phyloP scores from a whole-genome alignment of 805 yeast species.

The Kluyveromyces dobzhanskii region DNA sequence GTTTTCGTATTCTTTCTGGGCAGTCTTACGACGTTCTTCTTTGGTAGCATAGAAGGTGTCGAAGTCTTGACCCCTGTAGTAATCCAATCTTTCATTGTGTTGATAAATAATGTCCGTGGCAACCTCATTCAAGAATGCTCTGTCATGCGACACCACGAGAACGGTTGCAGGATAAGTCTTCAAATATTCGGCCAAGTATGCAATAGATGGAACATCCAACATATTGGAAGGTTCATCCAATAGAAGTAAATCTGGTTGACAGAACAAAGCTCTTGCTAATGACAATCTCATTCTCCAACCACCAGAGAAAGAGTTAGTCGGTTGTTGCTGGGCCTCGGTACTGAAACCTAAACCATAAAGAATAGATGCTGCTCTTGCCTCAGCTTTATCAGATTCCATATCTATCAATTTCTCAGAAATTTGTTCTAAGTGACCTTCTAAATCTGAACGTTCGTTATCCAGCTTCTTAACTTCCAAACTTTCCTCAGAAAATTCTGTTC shows the following conservation, averaged over 20 bases:
- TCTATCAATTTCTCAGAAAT: slow-evolving; percentile 77
- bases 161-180: slow-evolving; percentile 90
- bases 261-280: slow-evolving; percentile 95
- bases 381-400: slow-evolving; percentile 97
- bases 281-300: slow-evolving; percentile 99
- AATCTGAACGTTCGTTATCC: slow-evolving; percentile 85
- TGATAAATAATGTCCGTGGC: slow-evolving; percentile 98
- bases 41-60: slow-evolving; percentile 88
- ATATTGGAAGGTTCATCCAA: slow-evolving; percentile 99
- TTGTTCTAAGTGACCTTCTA: slow-evolving; percentile 68
- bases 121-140: slow-evolving; percentile 93
- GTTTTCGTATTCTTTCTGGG: slow-evolving; percentile 89
- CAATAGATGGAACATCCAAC: slow-evolving; percentile 99
- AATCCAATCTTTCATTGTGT: slow-evolving; percentile 94
- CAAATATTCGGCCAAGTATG: slow-evolving; percentile 82
- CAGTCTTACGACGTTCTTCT: slow-evolving; percentile 92
- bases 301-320: slow-evolving; percentile 93
- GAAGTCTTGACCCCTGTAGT: slow-evolving; percentile 88
- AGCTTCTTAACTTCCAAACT: slow-evolving; percentile 66
- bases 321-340: slow-evolving; percentile 67
- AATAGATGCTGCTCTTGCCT: slow-evolving; percentile 91
- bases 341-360: slow-evolving; percentile 91
- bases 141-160: slow-evolving; percentile 93
- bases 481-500: slow-evolving; percentile 65
- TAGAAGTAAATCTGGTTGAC: slow-evolving; percentile 87